Evolutionary conservation across 1,139 yeast genomes (phyloP), one percentile per base, ranked within the genome.

Genomic region (Nakaseomyces kungkrabaensis): DNA sequence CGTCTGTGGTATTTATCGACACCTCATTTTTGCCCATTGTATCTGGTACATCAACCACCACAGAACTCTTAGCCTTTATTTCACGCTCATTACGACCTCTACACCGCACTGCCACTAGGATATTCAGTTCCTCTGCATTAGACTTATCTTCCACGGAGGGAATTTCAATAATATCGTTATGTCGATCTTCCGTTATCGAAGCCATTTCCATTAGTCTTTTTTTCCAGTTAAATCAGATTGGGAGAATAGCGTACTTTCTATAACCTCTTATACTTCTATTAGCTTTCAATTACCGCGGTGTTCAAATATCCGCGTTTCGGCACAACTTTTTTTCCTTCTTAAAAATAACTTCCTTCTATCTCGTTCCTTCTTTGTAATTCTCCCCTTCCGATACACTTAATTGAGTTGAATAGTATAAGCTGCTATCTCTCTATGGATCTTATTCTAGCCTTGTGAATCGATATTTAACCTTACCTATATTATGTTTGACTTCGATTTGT

Each of bases 51-150:
- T 79, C 78, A 1, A 88, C 85, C 10, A 88, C 82, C 6, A 84
- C 82, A 2, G 89, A 82, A 48, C 89, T 81, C 57, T 84, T 85
- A 13, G 85, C 80, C 32, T 73, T 72, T 8, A 83, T 72, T 60
- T 89, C 97, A 48, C 83, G 77, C 40, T 76, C 73, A 59, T 80
- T 87, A 45, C 97, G 73, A 3, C 87, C 95, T 49, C 97, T 75
- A 64, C 97, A 89, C 57, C 97, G 77, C 27, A 89, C 95, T 3
- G 86, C 86, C 27, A 90, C 97, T 59, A 84, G 84, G 50, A 86
- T 85, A 61, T 85, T 77, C 47, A 65, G 51, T 48, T 63, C 68
- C 37, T 63, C 67, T 26, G 50, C 55, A 59, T 46, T 62, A 66
- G 36, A 29, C 9, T 31, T 46, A 4, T 43, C 37, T 9, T 27